Percentiles rank a stretch among this genome's conserved stretches.
Conservation (phyloP, 192 early-diverging fungal species). For the Geosiphon pyriformis region DNA sequence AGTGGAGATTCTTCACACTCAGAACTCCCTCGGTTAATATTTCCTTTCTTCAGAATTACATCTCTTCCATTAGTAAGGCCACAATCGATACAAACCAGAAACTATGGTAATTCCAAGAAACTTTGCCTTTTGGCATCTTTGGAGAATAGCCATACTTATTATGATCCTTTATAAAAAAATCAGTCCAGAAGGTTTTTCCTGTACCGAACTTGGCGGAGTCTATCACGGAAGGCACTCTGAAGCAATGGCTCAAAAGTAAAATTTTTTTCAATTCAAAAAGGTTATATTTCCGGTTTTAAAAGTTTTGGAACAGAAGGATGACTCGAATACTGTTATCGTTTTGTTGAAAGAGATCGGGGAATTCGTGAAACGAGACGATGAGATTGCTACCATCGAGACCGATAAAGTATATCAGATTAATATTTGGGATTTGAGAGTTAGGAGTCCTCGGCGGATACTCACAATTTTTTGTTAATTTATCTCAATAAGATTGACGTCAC, state of each 20-base stretch:
- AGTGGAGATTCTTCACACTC: background rate
- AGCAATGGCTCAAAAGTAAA: constrained; percentile 93
- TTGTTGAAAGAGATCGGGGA: constrained; percentile 82
- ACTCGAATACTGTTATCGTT: background rate
- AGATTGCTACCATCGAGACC: constrained; percentile 96
- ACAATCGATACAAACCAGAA: background rate
- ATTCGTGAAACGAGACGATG: constrained; percentile 90
- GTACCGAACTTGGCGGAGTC: constrained; percentile 97
- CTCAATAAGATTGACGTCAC: constrained; percentile 85
- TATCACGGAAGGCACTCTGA: constrained; percentile 95
- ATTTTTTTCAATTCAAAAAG: background rate
- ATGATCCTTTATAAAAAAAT: background rate
- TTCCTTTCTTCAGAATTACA: background rate
- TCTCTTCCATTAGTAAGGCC: background rate
- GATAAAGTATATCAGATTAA: constrained; percentile 72
- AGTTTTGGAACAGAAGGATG: background rate
- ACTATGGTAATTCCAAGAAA: background rate
- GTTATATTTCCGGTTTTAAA: background rate
- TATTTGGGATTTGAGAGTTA: background rate
- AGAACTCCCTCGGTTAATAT: background rate
- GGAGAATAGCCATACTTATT: background rate
- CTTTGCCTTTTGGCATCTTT: background rate
- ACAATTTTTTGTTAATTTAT: background rate
- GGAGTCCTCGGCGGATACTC: background rate
- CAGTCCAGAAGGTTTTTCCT: constrained; percentile 83